These are phyloP conservation scores for Moelleriella libera DNA, from an alignment of 2,329 filamentous ascomycete species.

Conservation along the genomic window DNA sequence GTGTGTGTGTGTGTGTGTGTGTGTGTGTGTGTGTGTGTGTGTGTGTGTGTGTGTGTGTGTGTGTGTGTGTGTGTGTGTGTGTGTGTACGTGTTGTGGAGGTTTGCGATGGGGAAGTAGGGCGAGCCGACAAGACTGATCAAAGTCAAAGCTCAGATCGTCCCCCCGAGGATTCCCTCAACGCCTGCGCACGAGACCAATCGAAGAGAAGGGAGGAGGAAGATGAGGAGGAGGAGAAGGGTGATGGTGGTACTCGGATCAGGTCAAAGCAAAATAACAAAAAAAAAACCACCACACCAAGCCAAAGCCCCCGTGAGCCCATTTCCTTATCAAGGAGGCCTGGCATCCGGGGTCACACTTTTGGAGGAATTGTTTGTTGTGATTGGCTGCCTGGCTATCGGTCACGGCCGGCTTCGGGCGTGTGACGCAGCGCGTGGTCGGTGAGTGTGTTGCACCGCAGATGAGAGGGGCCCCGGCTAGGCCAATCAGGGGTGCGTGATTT, in stretches of 20 bases:
- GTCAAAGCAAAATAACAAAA: too few species aligned
- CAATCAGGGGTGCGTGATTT: not conserved
- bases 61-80: too few species aligned
- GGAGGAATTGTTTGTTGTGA: slow-evolving; percentile 1
- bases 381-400: slow-evolving; percentile 4
- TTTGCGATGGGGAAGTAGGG: too few species aligned
- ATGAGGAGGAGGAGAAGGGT: not conserved
- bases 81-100: too few species aligned
- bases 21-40: too few species aligned
- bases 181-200: not conserved
- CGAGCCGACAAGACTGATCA: too few species aligned
- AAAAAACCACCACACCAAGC: not conserved
- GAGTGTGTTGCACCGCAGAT: not conserved
- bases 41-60: too few species aligned
- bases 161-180: too few species aligned
- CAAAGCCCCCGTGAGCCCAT: not conserved
- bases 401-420: slow-evolving; percentile 3
- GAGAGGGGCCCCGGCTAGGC: not conserved
- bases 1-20: too few species aligned
- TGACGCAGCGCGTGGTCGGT: slow-evolving; percentile 2
- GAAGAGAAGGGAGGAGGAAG: not conserved
- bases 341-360: slow-evolving; percentile 2
- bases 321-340: slow-evolving; percentile 3
- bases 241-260: too few species aligned
- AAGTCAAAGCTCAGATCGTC: too few species aligned